Conservation (phyloP, 2,329 filamentous ascomycete genomes). For the Phyllosticta citribraziliensis region DNA sequence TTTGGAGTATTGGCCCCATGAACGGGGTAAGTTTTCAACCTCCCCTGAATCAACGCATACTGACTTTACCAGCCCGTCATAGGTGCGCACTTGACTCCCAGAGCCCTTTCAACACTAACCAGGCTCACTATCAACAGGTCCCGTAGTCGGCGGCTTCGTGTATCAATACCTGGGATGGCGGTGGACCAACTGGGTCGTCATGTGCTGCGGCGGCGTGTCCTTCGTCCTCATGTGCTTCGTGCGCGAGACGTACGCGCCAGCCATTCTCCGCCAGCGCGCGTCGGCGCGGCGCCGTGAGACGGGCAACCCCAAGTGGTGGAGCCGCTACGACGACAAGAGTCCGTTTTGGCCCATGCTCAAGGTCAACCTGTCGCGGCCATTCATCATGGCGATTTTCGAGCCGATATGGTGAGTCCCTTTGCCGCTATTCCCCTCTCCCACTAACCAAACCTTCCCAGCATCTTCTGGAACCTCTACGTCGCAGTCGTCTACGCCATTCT, state of each 20-base stretch:
- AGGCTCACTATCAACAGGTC: conserved; percentile 38
- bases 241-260: conserved; percentile 68
- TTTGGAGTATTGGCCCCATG: conserved; percentile 57
- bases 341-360: conserved; percentile 56
- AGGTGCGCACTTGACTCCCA: neutral
- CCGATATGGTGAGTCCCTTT: conserved; percentile 59
- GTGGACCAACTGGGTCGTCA: conserved; percentile 73
- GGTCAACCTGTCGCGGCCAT: conserved; percentile 66
- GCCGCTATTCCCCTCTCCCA: neutral
- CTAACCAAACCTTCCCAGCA: conserved; percentile 35
- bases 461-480: conserved; percentile 63
- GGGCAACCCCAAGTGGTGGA: conserved; percentile 65
- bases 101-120: neutral
- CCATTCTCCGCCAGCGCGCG: conserved; percentile 57
- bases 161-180: conserved; percentile 46
- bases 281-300: conserved; percentile 55
- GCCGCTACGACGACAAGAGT: conserved; percentile 64
- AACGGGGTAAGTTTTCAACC: conserved; percentile 54
- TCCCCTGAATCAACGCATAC: conserved; percentile 54
- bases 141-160: conserved; percentile 46
- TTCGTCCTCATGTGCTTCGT: conserved; percentile 24
- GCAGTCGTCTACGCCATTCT: conserved; percentile 76
- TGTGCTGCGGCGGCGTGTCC: conserved; percentile 50
- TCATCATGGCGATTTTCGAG: conserved; percentile 67
- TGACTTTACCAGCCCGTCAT: conserved; percentile 2